These are phyloP conservation scores for Trichomonas tenax DNA, from an alignment of 208 protist genomes.

Conservation along the genomic window DNA sequence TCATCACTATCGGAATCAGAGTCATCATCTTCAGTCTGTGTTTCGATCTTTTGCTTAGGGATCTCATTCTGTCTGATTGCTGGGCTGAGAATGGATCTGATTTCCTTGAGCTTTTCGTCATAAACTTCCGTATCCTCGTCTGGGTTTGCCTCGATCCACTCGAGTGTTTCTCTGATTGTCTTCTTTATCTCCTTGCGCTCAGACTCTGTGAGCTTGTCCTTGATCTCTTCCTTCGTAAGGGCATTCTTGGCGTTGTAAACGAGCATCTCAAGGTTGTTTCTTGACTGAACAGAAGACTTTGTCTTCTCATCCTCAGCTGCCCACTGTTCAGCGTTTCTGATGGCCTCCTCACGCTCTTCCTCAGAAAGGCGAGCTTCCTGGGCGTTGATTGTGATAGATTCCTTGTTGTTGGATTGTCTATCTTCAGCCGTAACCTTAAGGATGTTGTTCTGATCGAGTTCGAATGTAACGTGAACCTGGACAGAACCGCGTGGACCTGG, in stretches of 20 bases:
- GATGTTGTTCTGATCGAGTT: no score
- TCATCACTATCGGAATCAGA: no score
- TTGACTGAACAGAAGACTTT: not conserved
- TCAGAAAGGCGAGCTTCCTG: not conserved
- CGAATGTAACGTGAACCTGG: slow-evolving; percentile 92
- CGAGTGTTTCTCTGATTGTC: not conserved
- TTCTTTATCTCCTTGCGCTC: not conserved
- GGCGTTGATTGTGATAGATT: not conserved
- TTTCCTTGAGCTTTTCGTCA: not conserved
- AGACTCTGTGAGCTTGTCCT: not conserved
- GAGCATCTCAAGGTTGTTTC: not conserved
- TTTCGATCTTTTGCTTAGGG: no score
- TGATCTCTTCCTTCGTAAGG: not conserved
- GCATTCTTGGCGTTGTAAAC: not conserved
- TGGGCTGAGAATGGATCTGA: not conserved
- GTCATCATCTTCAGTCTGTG: no score
- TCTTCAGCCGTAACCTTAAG: no score
- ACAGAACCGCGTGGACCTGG: no score
- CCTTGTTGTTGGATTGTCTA: slow-evolving; percentile 38
- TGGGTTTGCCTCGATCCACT: not conserved
- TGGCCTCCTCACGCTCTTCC: not conserved
- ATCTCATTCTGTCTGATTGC: no score
- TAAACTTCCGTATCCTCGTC: no score
- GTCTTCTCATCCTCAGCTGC: not conserved
- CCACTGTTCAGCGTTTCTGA: not conserved